Conservation (phyloP, 2,329 filamentous ascomycete species). For the Pyricularia grisea region DNA sequence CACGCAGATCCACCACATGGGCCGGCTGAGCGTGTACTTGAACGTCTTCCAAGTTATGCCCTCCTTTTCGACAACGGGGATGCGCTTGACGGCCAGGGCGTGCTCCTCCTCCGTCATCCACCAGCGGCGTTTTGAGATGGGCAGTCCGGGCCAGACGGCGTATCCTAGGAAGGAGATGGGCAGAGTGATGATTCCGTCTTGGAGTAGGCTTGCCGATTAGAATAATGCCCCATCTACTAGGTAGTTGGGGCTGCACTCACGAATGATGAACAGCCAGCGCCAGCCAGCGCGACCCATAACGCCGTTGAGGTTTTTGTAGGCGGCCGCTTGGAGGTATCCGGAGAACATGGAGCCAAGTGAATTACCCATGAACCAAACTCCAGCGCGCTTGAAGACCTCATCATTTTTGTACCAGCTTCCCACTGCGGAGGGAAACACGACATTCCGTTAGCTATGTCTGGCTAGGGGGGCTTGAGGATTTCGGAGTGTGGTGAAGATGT, state of each 20-base stretch:
- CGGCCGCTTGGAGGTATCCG: conserved; percentile 39
- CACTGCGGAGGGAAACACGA: not conserved
- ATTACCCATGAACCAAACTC: conserved; percentile 14
- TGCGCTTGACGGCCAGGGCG: conserved; percentile 21
- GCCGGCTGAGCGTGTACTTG: conserved; percentile 12
- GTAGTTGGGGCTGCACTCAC: not conserved
- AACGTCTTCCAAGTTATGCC: not conserved
- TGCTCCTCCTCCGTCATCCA: conserved; percentile 24
- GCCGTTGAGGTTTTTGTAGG: conserved; percentile 38
- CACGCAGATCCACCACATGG: conserved; percentile 6
- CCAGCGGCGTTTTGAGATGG: conserved; percentile 26
- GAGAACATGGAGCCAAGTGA: conserved; percentile 30
- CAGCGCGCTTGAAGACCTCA: conserved; percentile 10
- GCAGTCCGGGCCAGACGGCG: conserved; percentile 38
- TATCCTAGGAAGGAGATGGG: conserved; percentile 43
- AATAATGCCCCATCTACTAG: too few relatives aligned
- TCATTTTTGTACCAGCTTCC: conserved; percentile 12
- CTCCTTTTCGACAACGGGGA: conserved; percentile 9
- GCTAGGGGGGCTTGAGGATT: too few relatives aligned
- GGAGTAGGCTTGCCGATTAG: not conserved
- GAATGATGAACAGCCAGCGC: conserved; percentile 40
- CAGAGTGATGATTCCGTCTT: conserved; percentile 16
- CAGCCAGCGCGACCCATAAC: conserved; percentile 33
- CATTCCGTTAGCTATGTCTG: not conserved
- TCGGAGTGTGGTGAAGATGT: not conserved